phyloP scores from a whole-genome alignment of 495 filamentous ascomycete genomes.

The Hypoxylon trugodes region DNA sequence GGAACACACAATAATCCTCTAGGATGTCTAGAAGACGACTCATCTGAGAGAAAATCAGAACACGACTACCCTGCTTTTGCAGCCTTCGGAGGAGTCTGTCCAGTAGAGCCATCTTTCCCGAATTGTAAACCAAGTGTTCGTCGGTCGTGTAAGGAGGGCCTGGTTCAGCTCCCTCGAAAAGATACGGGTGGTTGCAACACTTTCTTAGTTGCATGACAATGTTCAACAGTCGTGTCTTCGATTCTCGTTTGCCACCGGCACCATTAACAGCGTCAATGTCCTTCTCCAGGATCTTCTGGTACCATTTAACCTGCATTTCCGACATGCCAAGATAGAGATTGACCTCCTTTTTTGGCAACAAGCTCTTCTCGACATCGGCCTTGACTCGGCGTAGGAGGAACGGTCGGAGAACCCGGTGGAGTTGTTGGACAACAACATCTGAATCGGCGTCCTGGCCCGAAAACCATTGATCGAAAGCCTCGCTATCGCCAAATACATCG shows the following conservation, averaged over 20 bases:
- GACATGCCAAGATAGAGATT: constrained; percentile 99
- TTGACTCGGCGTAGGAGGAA: constrained; percentile 97
- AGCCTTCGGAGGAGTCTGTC: constrained; percentile 90
- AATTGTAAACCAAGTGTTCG: constrained; percentile 92
- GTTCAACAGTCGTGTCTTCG: constrained; percentile 98
- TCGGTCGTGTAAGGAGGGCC: constrained; percentile 98
- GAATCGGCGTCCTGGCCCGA: constrained; percentile 87
- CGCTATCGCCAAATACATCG: constrained; percentile 96
- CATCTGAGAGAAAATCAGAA: constrained; percentile 99
- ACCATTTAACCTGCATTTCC: constrained; percentile 99
- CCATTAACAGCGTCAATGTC: constrained; percentile 99
- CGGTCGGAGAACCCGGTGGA: constrained; percentile 91
- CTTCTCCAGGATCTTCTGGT: constrained; percentile 98
- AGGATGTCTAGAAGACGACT: constrained; percentile 95
- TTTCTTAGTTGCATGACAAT: constrained; percentile 99
- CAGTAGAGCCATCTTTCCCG: constrained; percentile 97
- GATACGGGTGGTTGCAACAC: constrained; percentile 98
- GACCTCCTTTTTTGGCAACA: constrained; percentile 96
- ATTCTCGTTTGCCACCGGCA: constrained; percentile 93
- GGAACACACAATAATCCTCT: constrained; percentile 97
- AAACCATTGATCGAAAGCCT: constrained; percentile 99
- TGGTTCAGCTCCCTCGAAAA: constrained; percentile 97
- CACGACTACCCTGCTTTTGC: constrained; percentile 84
- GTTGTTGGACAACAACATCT: constrained; percentile 95
- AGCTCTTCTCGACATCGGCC: constrained; percentile 97